Percentiles rank a stretch among this genome's conserved stretches.
These are phyloP conservation scores for Paraphoma chrysanthemicola DNA, from an alignment of 2,329 filamentous ascomycete species.

Conservation along the genomic window DNA sequence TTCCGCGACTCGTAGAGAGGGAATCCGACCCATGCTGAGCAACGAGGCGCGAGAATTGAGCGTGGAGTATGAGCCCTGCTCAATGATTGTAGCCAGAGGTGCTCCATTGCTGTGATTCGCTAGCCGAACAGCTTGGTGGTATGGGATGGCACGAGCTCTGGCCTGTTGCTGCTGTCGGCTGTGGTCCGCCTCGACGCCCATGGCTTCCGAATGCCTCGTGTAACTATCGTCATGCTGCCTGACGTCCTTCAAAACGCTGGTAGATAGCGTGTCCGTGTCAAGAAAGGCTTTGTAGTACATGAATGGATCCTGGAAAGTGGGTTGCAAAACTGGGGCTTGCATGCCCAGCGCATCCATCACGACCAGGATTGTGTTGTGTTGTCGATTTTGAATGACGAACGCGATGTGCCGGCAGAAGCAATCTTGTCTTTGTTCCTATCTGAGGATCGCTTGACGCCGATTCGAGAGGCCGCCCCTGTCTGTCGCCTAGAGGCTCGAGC, in stretches of 20 bases:
- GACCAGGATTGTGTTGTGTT: slow-evolving; percentile 18
- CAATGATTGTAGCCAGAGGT: slow-evolving; percentile 53
- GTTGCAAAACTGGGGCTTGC: slow-evolving; percentile 8
- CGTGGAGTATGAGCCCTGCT: slow-evolving; percentile 51
- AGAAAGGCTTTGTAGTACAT: slow-evolving; percentile 28
- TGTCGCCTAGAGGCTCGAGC: no score
- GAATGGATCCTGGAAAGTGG: slow-evolving; percentile 22
- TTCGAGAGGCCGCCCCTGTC: no score
- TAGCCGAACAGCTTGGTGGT: slow-evolving; percentile 33
- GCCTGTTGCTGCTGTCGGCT: slow-evolving; percentile 23
- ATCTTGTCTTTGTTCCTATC: slow-evolving; percentile 16
- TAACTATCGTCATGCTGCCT: slow-evolving; percentile 19
- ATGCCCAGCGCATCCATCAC: slow-evolving; percentile 8
- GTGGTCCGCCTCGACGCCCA: slow-evolving; percentile 1
- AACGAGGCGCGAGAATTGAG: slow-evolving; percentile 44
- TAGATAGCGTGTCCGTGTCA: slow-evolving; percentile 9
- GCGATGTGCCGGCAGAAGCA: slow-evolving; percentile 8
- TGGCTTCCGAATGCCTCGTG: slow-evolving; percentile 7
- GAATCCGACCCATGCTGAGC: slow-evolving; percentile 25
- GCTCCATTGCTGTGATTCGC: slow-evolving; percentile 42
- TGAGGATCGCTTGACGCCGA: no score
- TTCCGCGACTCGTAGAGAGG: slow-evolving; percentile 20
- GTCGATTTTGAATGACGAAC: slow-evolving; percentile 12
- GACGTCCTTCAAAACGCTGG: slow-evolving; percentile 4
- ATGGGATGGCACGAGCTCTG: slow-evolving; percentile 26